phyloP scores from a whole-genome alignment of 805 yeast species.

The Myxozyma kluyveri region DNA sequence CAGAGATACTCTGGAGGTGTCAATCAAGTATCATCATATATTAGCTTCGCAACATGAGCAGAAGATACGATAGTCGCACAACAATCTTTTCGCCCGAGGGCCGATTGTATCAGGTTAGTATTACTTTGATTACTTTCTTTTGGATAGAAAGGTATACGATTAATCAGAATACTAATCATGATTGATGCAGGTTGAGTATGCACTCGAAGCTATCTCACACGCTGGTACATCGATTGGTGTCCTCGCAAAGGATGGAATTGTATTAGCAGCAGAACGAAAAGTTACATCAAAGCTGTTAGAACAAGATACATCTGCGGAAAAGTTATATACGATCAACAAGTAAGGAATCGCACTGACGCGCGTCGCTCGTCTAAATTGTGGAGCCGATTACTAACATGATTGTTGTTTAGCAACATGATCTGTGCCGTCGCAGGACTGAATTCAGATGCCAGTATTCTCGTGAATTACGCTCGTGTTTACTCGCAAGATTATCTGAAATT shows the following conservation, averaged over 20 bases:
- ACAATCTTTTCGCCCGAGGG: slow-evolving; percentile 99
- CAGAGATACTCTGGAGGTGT: too few relatives aligned
- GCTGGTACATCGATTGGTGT: slow-evolving; percentile 84
- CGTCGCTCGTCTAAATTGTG: background rate
- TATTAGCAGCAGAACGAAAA: slow-evolving; percentile 93
- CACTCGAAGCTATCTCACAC: slow-evolving; percentile 82
- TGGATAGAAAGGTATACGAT: background rate
- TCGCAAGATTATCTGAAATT: slow-evolving; percentile 84
- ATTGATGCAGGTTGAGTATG: slow-evolving; percentile 73
- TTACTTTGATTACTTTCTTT: background rate
- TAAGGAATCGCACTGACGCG: slow-evolving; percentile 33
- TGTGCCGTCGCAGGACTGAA: slow-evolving; percentile 98
- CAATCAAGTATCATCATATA: too few relatives aligned
- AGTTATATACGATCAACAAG: slow-evolving; percentile 81
- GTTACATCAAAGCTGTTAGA: slow-evolving; percentile 89
- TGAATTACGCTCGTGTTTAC: slow-evolving; percentile 76
- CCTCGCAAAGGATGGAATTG: slow-evolving; percentile 80
- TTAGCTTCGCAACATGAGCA: too few relatives aligned
- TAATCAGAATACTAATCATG: background rate
- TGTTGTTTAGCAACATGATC: slow-evolving; percentile 58
- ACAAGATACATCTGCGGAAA: slow-evolving; percentile 91
- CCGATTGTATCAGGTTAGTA: slow-evolving; percentile 76
- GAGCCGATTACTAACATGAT: background rate
- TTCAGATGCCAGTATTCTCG: slow-evolving; percentile 90
- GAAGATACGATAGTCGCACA: slow-evolving; percentile 99